A percentile compares a stretch with the other conserved stretches of the same genome.
Evolutionary conservation across 2,329 filamentous ascomycete species (phyloP).

Genomic region (Botrytis byssoidea): DNA sequence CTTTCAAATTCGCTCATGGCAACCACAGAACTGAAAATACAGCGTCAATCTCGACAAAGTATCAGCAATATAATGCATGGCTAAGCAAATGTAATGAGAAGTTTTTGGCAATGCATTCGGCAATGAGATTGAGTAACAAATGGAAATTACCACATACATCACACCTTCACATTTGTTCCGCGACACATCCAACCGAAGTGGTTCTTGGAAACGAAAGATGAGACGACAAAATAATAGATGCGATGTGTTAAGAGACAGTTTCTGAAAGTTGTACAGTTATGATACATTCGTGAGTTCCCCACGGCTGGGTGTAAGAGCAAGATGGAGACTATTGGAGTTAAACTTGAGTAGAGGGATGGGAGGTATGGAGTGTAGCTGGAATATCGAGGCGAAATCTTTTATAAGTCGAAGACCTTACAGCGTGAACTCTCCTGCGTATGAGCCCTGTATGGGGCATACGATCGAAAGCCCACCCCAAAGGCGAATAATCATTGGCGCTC

Average conservation of each 20-base stretch:
- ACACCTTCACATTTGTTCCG: background rate
- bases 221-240: background rate
- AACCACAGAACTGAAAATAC: background rate
- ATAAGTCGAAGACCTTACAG: background rate
- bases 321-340: no score
- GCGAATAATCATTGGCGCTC: background rate
- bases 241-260: background rate
- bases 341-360: background rate
- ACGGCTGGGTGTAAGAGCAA: background rate
- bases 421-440: background rate
- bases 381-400: background rate
- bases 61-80: background rate
- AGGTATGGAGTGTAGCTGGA: background rate
- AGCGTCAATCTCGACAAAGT: background rate
- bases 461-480: background rate
- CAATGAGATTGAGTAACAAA: background rate
- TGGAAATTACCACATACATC: no score
- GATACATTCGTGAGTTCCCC: no score
- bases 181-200: background rate
- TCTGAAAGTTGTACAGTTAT: background rate
- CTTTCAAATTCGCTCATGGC: background rate
- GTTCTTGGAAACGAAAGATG: background rate
- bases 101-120: background rate
- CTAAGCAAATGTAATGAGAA: background rate
- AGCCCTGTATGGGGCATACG: background rate